Evolutionary conservation across 139 green algal genomes (phyloP).

Genomic region (Micractinium conductrix): DNA sequence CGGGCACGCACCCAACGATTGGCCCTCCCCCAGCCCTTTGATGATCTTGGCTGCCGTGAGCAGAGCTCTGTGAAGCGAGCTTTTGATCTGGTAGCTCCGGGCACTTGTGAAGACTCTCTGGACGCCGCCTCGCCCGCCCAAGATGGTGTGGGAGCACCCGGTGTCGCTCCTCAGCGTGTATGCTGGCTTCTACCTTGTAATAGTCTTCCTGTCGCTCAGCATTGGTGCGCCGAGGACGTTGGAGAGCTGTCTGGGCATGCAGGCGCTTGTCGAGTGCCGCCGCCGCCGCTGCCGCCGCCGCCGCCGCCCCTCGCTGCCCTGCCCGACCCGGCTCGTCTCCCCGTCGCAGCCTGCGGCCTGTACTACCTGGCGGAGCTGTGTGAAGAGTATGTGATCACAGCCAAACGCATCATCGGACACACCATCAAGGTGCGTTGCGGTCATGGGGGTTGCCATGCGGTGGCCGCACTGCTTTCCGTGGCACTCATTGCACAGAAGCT

Average conservation of each 20-base stretch:
- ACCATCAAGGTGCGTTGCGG: constrained; percentile 32
- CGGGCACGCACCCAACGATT: no score
- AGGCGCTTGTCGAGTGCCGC: neutral
- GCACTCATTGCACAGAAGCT: no score
- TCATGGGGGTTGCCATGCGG: neutral
- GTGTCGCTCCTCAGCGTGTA: constrained; percentile 12
- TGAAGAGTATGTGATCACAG: constrained; percentile 54
- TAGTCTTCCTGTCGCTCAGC: constrained; percentile 59
- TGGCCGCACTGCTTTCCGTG: no score
- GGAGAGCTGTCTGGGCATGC: neutral
- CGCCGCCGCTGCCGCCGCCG: neutral
- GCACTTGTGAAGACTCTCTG: no score
- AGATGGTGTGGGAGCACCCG: constrained; percentile 19
- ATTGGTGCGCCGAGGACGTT: constrained; percentile 36
- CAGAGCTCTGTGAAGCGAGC: no score
- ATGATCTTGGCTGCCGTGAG: no score
- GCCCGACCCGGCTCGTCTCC: neutral
- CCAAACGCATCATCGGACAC: constrained; percentile 43
- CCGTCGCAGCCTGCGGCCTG: constrained; percentile 52
- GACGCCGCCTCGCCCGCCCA: no score
- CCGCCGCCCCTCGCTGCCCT: neutral
- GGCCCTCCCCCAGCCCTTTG: no score
- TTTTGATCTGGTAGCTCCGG: no score
- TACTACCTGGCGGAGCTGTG: constrained; percentile 65
- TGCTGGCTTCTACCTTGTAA: constrained; percentile 45